Evolutionary conservation across 1,284 basidiomycete genomes (phyloP).

Genomic region (Pterulicium gracile): DNA sequence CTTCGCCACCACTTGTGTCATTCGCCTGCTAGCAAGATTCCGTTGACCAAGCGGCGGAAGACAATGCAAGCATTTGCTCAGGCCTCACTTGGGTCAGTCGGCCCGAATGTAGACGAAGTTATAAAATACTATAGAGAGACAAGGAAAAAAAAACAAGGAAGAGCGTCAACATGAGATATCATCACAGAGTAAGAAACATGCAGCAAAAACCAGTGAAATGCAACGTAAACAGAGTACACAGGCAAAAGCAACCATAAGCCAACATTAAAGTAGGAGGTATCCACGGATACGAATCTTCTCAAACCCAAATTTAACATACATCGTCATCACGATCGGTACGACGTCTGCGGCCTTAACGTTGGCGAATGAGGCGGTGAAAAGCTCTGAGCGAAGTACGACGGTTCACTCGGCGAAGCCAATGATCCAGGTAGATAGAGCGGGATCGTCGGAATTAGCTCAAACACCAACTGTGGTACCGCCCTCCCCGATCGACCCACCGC

Average conservation of each 20-base stretch:
- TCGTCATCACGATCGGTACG: not conserved
- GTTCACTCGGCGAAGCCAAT: constrained; percentile 28
- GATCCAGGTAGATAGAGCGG: constrained; percentile 46
- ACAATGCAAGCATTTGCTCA: too few species aligned
- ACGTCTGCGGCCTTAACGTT: not conserved
- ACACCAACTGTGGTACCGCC: constrained; percentile 46
- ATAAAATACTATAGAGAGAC: too few species aligned
- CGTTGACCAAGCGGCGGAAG: too few species aligned
- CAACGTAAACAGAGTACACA: not conserved
- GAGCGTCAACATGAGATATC: not conserved
- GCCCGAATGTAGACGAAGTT: too few species aligned
- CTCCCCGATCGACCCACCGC: constrained; percentile 18
- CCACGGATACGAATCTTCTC: not conserved
- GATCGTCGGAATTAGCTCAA: constrained; percentile 53
- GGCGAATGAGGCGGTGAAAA: not conserved
- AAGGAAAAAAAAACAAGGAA: too few species aligned
- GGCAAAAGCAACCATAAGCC: too few species aligned
- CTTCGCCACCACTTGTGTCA: too few species aligned
- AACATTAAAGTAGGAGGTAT: too few species aligned
- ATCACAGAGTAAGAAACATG: not conserved
- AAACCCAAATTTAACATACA: not conserved
- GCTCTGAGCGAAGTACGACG: not conserved
- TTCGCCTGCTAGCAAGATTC: too few species aligned
- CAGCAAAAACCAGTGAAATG: not conserved
- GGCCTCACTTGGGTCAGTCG: too few species aligned